These are phyloP conservation scores for Diaporthe capsici DNA, from an alignment of 2,329 filamentous ascomycete species.

Conservation along the genomic window DNA sequence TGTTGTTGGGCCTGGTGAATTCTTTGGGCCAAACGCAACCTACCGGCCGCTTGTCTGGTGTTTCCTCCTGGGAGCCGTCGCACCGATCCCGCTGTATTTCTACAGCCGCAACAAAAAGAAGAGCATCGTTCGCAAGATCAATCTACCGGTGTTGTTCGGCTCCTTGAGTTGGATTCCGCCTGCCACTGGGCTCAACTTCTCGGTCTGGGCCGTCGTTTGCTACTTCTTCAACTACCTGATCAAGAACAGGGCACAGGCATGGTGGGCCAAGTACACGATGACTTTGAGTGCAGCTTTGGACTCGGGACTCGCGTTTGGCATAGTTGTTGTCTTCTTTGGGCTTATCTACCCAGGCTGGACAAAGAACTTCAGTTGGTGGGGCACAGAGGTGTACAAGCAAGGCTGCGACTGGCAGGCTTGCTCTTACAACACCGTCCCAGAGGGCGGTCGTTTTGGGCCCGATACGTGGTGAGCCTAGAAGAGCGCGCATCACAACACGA, in stretches of 20 bases:
- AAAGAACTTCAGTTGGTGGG: conserved; percentile 86
- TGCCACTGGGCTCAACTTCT: conserved; percentile 89
- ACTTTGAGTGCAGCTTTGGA: conserved; percentile 87
- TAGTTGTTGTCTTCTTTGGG: conserved; percentile 87
- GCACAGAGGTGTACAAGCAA: conserved; percentile 86
- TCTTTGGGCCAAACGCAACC: conserved; percentile 82
- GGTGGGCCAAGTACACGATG: conserved; percentile 96
- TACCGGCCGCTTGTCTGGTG: conserved; percentile 86
- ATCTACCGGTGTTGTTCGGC: conserved; percentile 86
- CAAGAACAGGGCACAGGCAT: conserved; percentile 76
- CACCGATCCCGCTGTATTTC: conserved; percentile 82
- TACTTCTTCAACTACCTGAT: conserved; percentile 87
- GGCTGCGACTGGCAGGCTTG: conserved; percentile 91
- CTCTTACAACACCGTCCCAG: conserved; percentile 74
- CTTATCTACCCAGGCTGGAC: conserved; percentile 86
- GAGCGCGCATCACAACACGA: conserved; percentile 7
- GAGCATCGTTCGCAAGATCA: conserved; percentile 81
- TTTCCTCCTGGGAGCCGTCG: conserved; percentile 81
- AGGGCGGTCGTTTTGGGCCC: conserved; percentile 77
- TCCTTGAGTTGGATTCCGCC: conserved; percentile 90
- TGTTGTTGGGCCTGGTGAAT: conserved; percentile 84
- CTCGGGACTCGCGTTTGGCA: conserved; percentile 84
- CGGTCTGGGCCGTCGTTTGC: conserved; percentile 87
- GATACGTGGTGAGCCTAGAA: conserved; percentile 63
- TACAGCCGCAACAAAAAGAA: conserved; percentile 72